Base-by-base conservation (phyloP, 805 yeast genomes). In the Suhomyces sp. region DNA sequence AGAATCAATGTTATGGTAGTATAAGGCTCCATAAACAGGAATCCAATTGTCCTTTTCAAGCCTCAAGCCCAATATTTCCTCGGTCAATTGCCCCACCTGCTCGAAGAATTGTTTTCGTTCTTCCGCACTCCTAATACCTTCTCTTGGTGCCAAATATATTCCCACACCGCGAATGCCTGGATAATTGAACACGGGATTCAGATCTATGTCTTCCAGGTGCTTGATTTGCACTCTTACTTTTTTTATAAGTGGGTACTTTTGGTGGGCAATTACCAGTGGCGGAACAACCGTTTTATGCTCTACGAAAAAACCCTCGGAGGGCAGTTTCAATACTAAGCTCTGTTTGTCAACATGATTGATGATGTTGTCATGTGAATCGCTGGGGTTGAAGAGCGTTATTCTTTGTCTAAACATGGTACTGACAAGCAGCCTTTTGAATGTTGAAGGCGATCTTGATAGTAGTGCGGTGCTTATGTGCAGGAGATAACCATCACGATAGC, bases 321-420 rank as follows among this genome's bases (percentile, higher is more conserved):
- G 36, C 5, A 52, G 53, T 6, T 29, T 31, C 15, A 58, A 31
- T 3, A 17, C n/a, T 24, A 55, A 24, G 33, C 12, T 26, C n/a
- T n/a, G 10, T 15, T 48, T 41, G 51, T 48, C 42, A 13, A 55
- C 22, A 27, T 41, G 29, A 12, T 56, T 44, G 9, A 72, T 60
- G 17, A 71, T 47, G 19, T 56, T 59, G 47, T 69, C 72, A 48
- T 68, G 63, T 24, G 57, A 55, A 3, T 51, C 33, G 5, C 54
- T 56, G 12, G 69, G 70, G 54, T 70, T 71, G 54, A 62, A 58
- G 29, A 71, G 51, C 19, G 76, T 70, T 13, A 66, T 61, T 56
- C 76, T 59, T 45, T 71, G 74, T 57, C 64, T 68, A 45, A 62
- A 54, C 62, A 60, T 60, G 35, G 15, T 40, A n/a, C 13, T 38